These are phyloP conservation scores for Staphylotrichum longicolle DNA, from an alignment of 495 filamentous ascomycete genomes.

Conservation along the genomic window DNA sequence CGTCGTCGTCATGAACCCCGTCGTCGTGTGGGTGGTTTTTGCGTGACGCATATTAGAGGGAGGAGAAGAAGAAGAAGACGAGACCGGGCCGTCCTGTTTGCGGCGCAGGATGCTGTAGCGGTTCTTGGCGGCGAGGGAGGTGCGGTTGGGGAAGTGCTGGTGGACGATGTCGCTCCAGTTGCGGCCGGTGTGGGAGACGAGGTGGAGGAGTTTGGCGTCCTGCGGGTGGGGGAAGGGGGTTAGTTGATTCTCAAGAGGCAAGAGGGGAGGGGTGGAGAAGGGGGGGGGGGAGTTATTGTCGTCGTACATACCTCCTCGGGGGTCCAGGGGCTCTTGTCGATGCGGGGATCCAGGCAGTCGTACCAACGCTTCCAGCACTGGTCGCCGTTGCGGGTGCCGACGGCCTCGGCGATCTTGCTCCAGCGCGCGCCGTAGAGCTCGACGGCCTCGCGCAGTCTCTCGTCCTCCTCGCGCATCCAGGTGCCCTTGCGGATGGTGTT, in stretches of 20 bases:
- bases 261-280: not conserved
- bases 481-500: constrained; percentile 42
- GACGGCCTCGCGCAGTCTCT: constrained; percentile 36
- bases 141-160: constrained; percentile 36
- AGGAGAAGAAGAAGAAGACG: no score
- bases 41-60: not conserved
- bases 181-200: constrained; percentile 31
- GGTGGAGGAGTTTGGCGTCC: constrained; percentile 33
- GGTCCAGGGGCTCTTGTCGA: constrained; percentile 38
- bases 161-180: constrained; percentile 41
- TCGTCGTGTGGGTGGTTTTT: not conserved
- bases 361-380: constrained; percentile 41
- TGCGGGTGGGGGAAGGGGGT: constrained; percentile 4
- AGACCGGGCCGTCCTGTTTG: constrained; percentile 13
- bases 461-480: constrained; percentile 43
- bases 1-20: not conserved
- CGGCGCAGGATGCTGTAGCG: constrained; percentile 34
- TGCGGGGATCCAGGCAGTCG: constrained; percentile 33
- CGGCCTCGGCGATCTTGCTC: constrained; percentile 34
- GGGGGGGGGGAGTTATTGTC: no score
- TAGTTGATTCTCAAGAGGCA: not conserved
- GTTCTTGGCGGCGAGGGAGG: constrained; percentile 40
- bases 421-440: constrained; percentile 38
- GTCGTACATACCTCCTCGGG: constrained; percentile 29
- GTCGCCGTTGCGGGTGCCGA: constrained; percentile 36